Base-by-base conservation (phyloP, 2,329 filamentous ascomycete genomes). In the Chalaropsis ovoidea region DNA sequence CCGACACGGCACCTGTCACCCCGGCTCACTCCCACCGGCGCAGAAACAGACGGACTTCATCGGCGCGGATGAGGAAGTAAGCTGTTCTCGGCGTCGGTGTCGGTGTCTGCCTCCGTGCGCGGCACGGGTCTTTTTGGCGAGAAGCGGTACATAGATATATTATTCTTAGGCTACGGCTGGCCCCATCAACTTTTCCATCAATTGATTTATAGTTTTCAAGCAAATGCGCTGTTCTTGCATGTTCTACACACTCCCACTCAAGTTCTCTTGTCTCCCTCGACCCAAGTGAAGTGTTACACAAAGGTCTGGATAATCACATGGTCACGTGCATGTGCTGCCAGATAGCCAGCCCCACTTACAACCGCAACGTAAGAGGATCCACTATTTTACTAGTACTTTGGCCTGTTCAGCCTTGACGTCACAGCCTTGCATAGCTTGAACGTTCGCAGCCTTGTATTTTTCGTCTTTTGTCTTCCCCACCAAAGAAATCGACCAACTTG, bases 321-420 rank as follows among this genome's bases (percentile, higher is more conserved):
- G 54, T 58, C 54, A 58, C 54, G 54, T 58, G 54, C 27, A 39
- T 2, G 6, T 35, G 8, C 22, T 13, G 24, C 15, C 11, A 49
- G 11, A 0, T 49, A 22, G 19, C 17, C 39, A n/a, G n/a, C 39
- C 39, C 49, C 61, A 47, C 61, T 42, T 58, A 61, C 35, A 66
- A 61, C 52, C 39, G 27, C 61, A 63, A 6, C 13, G 42, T n/a
- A n/a, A 7, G n/a, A 11, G 15, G 60, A 35, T n/a, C 60, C 60
- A 31, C 63, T 58, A 58, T 41, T 61, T 35, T 39, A 54, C 17
- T 15, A 35, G 24, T 27, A 39, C 47, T 52, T 52, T 19, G 45
- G 27, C 31, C 45, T 42, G n/a, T 65, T 63, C 63, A 67, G 66
- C 61, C 60, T 67, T 67, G 66, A 67, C 66, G 66, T 65, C 63